Conservation (phyloP, 106 monocot genomes). For the Narthecium ossifragum region DNA sequence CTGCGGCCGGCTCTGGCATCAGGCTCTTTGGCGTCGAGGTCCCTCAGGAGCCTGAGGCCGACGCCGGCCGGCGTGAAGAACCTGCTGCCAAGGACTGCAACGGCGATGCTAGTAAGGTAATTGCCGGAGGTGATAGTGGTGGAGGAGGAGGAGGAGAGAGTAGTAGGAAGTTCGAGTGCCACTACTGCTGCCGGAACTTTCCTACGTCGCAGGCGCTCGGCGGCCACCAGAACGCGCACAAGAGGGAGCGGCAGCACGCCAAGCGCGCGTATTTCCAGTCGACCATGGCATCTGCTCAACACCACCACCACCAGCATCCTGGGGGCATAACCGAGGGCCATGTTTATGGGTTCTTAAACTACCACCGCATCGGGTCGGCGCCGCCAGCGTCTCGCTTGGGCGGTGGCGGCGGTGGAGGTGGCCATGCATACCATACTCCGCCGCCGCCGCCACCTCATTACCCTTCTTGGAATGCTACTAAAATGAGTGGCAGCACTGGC, state of each 20-base stretch:
- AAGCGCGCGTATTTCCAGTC: conserved; percentile 77
- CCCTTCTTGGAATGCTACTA: neutral
- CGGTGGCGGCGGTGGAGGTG: too few relatives aligned
- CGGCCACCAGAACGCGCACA: conserved; percentile 84
- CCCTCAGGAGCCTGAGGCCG: conserved; percentile 7
- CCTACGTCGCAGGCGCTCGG: conserved; percentile 96
- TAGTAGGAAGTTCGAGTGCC: conserved; percentile 83
- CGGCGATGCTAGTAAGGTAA: neutral
- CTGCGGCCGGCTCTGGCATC: conserved; percentile 7
- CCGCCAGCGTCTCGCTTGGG: conserved; percentile 18
- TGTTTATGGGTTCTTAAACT: conserved; percentile 19
- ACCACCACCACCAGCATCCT: conserved; percentile 24
- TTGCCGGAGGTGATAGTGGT: neutral
- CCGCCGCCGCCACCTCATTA: neutral
- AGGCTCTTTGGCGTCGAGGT: conserved; percentile 49
- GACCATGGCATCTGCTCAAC: conserved; percentile 29
- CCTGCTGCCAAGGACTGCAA: neutral
- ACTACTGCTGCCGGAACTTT: conserved; percentile 92
- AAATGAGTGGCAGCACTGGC: too few relatives aligned
- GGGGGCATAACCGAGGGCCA: conserved; percentile 6
- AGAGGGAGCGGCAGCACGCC: conserved; percentile 76
- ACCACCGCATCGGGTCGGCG: conserved; percentile 19
- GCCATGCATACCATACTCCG: conserved; percentile 5
- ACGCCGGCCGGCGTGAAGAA: neutral
- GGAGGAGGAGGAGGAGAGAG: neutral